phyloP scores from a whole-genome alignment of 2,329 filamentous ascomycete species.

The Penicillium sp. region DNA sequence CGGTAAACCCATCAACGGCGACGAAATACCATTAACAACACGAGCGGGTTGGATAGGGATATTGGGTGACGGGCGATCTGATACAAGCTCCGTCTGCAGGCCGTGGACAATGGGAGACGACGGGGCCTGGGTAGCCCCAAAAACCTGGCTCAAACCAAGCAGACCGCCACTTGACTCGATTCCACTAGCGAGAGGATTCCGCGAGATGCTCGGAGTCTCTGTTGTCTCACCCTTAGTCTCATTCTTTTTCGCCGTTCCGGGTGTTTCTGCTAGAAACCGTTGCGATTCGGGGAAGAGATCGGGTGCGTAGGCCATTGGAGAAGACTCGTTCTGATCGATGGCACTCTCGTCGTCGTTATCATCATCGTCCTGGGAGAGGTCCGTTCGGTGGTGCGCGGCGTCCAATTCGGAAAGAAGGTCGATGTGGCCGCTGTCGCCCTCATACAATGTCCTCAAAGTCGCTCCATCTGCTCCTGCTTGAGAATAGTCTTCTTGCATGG shows the following conservation, averaged over 20 bases:
- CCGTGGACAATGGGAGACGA: conserved; percentile 45
- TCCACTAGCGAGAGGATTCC: conserved; percentile 43
- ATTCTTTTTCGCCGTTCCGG: conserved; percentile 38
- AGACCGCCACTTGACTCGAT: conserved; percentile 38
- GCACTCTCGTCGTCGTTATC: conserved; percentile 39
- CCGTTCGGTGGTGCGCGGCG: conserved; percentile 20
- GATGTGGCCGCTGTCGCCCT: conserved; percentile 46
- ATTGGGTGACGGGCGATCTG: conserved; percentile 51
- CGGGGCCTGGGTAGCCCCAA: conserved; percentile 48
- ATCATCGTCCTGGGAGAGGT: conserved; percentile 51
- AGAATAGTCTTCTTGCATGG: conserved; percentile 23
- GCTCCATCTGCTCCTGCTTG: conserved; percentile 29
- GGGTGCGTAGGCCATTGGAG: conserved; percentile 37
- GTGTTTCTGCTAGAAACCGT: conserved; percentile 45
- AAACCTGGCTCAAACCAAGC: conserved; percentile 49
- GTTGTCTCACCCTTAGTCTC: conserved; percentile 27
- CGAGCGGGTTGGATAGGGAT: conserved; percentile 43
- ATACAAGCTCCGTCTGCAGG: conserved; percentile 38
- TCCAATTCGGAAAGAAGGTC: conserved; percentile 43
- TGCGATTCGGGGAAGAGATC: conserved; percentile 49
- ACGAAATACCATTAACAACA: conserved; percentile 36
- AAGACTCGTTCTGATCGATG: conserved; percentile 36
- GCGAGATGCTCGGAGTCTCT: conserved; percentile 41
- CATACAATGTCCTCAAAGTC: conserved; percentile 39
- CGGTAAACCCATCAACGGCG: conserved; percentile 36